Evolutionary conservation across 768 basidiomycete species (phyloP), one percentile per base, ranked within the genome.

Genomic region (Strobilomyces confusus): DNA sequence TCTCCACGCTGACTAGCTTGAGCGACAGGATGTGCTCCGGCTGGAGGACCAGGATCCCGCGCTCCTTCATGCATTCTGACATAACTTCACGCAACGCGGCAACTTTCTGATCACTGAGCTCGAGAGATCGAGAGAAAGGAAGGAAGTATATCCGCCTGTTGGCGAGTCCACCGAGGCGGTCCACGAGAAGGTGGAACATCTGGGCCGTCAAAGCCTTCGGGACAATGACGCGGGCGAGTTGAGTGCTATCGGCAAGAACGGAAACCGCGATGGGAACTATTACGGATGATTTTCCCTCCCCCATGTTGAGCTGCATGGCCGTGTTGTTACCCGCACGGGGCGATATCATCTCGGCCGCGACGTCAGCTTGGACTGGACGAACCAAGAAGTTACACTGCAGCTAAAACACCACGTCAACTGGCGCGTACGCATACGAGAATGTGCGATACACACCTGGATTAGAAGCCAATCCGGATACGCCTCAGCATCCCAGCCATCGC

Each of bases 1-100:
- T 65, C 50, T 82, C 75, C 23, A 80, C 63, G 3, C 69, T 71
- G 71, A 77, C 73, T 17, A 82, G 67, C 56, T 73, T 71, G 54
- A 78, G 76, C 0, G 81, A 82, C 4, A 82, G 68, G 14, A 80
- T 65, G 26, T 83, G 78, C 43, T 82, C 80, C 0, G 81, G 82
- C 44, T 82, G 50, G 12, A 69, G 53, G 0, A 83, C 66, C 13
- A 81, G 60, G n/a, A 83, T 58, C 0, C 81, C 81, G 9, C 69
- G 61, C 22, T 62, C 60, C 1, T 48, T 48, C 55, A 65, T 66
- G 48, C 81, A 83, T 43, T 71, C 67, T 22, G 64, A 54, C 55
- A 75, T 70, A 5, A 81, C 34, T 7, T 45, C 20, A 9, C 54
- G 59, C 11, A 80, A 66, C 11, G 42, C 46, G 2, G 44, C n/a